Conservation (phyloP, 2,329 filamentous ascomycete species). For the Epichloe gansuensis region DNA sequence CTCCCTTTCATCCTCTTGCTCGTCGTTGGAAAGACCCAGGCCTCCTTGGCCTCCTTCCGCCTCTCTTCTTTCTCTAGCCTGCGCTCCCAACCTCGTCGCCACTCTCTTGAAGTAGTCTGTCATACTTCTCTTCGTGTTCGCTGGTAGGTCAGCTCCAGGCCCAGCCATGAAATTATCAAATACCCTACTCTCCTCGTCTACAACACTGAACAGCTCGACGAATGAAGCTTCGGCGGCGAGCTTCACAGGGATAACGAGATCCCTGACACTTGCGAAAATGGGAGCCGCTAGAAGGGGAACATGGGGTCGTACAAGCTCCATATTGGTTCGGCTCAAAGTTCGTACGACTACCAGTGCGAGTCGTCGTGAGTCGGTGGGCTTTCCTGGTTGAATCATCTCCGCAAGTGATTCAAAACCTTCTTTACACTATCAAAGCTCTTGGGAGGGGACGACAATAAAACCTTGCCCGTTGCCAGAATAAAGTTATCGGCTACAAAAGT, state of each 20-base stretch:
- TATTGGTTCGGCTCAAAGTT: conserved; percentile 68
- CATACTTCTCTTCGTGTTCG: conserved; percentile 78
- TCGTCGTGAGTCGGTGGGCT: conserved; percentile 70
- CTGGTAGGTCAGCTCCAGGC: conserved; percentile 50
- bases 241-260: conserved; percentile 89
- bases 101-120: conserved; percentile 95
- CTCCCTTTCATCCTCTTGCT: conserved; percentile 87
- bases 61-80: conserved; percentile 79
- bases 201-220: conserved; percentile 78
- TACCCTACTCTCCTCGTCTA: conserved; percentile 71
- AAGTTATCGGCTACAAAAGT: conserved; percentile 80
- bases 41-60: conserved; percentile 84
- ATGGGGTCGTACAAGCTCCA: conserved; percentile 72
- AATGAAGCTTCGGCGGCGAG: conserved; percentile 91
- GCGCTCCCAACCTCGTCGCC: conserved; percentile 68
- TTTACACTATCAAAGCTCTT: conserved; percentile 68
- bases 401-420: conserved; percentile 67
- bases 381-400: conserved; percentile 62
- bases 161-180: conserved; percentile 85
- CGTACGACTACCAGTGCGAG: conserved; percentile 78
- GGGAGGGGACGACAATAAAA: conserved; percentile 56
- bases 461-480: conserved; percentile 84
- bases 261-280: conserved; percentile 81
- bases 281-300: conserved; percentile 67
- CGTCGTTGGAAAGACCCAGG: conserved; percentile 76